Evolutionary conservation across 192 early-diverging fungal genomes (phyloP), one percentile per base, ranked within the genome.

Genomic region (Coemansia sp.): DNA sequence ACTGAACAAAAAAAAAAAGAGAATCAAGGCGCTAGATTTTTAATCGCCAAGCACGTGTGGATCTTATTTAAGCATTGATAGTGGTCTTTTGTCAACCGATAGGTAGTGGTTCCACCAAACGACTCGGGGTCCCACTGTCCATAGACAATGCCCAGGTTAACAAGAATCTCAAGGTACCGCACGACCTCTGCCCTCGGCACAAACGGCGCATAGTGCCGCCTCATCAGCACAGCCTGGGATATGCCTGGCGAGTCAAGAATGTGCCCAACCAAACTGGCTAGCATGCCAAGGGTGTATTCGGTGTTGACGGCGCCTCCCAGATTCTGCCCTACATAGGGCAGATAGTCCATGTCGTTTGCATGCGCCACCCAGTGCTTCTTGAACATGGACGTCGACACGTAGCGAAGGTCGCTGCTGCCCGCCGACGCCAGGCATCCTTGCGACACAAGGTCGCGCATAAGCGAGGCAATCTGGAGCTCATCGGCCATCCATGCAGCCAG

Each of bases 371-470:
- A 78, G 52, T 69, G 48, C 55, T 20, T 50, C 24, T 65, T 9
- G 30, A 72, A 78, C 42, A 27, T 30, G 4, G 23, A 7, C 11
- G 42, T 23, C 19, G 75, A 72, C 18, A 78, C 75, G 28, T 69
- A 78, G 16, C 75, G 67, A 19, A 62, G 6, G 45, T 78, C 75
- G 49, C 34, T 49, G 64, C 69, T 72, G 53, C 75, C 75, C 2
- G 68, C 75, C 9, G 30, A 52, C 49, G 22, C 57, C 34, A 69
- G 34, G 7, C 47, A 60, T 1, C 16, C 46, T 8, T 65, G 25
- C 8, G 39, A 32, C 16, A 55, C 25, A 55, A 23, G 28, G 48
- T 9, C n/a, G 55, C 14, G 57, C 59, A 47, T 7, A 6, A 55
- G 16, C 3, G 23, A 55, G 24, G 27, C 4, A 6, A 29, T 55